Base-by-base conservation (phyloP, 345 rosid species). In the Erysimum cheiranthoides region DNA sequence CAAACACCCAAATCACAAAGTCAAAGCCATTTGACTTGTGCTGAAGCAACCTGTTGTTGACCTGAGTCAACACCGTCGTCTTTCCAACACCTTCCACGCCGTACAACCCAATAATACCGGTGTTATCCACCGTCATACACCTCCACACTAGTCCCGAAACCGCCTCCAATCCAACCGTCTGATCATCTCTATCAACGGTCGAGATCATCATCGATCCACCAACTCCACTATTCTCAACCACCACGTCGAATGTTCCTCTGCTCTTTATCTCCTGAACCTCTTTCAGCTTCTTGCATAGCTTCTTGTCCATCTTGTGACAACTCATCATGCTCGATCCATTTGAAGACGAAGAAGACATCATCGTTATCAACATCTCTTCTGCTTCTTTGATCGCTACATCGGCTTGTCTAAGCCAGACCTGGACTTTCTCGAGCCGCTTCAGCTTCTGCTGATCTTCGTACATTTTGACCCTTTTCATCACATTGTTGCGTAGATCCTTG, bases 81-180 rank as follows among this genome's bases (percentile, higher is more conserved):
- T 83, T 83, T 27, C 85, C 85, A 43, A 79, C 79, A 14, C 83
- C 80, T 51, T 63, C 82, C 60, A 75, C 71, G 7, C 83, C 85
- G 53, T 56, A 78, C 18, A 83, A 39, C 5, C 84, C 86, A n/a
- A 83, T 71, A 46, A 72, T 51, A 10, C 80, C 78, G 2, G 78
- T 74, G 47, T 68, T 69, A 67, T 78, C 75, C 14, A 80, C 72
- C n/a, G 64, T 57, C 54, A 75, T 2, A 35, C 76, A 68, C 11
- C 80, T 14, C 86, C 84, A 83, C 11, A 68, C 76, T 27, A 74
- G 17, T 14, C 79, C 80, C 3, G 79, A 13, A 56, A 63, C 79
- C 10, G 80, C 71, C 17, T 83, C 82, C 32, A 78, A 47, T 0
- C 84, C 86, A 49, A 76, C 73, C 45, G 80, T 72, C n/a, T 58